Conservation (phyloP, 371 early-diverging fungal genomes). For the Dichotomocladium elegans region DNA sequence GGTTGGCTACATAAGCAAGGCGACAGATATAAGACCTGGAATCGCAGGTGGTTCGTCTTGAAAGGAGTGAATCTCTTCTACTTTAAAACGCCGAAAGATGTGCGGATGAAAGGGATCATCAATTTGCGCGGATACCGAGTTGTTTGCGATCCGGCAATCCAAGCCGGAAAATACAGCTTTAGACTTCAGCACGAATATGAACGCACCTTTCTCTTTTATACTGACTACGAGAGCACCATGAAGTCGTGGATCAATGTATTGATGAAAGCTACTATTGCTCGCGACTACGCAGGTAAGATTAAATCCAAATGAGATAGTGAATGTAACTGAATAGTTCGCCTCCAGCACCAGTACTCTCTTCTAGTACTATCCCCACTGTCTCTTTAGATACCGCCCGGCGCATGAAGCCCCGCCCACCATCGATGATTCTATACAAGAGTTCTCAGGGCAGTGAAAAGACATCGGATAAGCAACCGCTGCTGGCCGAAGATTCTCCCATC, state of each 20-base stretch:
- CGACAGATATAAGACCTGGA: slow-evolving; percentile 61
- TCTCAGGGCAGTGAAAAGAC: neutral
- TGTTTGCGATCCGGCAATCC: slow-evolving; percentile 49
- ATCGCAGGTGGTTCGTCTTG: slow-evolving; percentile 64
- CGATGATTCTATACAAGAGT: slow-evolving; percentile 31
- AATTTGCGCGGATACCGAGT: slow-evolving; percentile 47
- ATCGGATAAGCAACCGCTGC: neutral
- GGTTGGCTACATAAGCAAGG: slow-evolving; percentile 65
- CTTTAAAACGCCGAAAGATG: slow-evolving; percentile 59
- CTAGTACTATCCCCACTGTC: slow-evolving; percentile 65
- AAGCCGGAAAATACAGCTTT: slow-evolving; percentile 60
- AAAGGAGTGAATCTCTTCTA: slow-evolving; percentile 56
- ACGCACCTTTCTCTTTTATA: slow-evolving; percentile 63
- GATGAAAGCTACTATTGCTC: slow-evolving; percentile 71
- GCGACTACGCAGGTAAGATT: slow-evolving; percentile 48
- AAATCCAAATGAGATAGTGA: neutral
- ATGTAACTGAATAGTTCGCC: too few species aligned
- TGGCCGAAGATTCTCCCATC: neutral
- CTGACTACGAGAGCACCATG: slow-evolving; percentile 52
- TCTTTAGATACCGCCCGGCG: slow-evolving; percentile 60
- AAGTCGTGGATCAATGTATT: slow-evolving; percentile 65
- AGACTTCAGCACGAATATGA: slow-evolving; percentile 50
- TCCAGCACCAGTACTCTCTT: slow-evolving; percentile 62
- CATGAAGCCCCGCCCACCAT: slow-evolving; percentile 65
- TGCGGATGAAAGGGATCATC: slow-evolving; percentile 44